Conservation (phyloP, 352 stramenopile species). For the Phytophthora vignae region DNA sequence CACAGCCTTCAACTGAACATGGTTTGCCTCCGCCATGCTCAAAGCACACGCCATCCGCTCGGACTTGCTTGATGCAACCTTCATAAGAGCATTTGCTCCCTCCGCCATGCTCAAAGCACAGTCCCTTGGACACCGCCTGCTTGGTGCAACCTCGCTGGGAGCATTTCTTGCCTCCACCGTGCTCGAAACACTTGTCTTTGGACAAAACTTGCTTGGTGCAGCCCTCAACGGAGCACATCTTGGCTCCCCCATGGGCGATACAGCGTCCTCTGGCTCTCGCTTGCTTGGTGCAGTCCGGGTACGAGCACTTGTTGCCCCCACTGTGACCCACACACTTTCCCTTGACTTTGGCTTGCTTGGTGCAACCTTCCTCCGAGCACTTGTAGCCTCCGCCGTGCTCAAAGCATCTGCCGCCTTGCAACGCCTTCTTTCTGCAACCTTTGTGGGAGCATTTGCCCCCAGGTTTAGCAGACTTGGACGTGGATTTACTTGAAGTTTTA, state of each 20-base stretch:
- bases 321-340: conserved; percentile 39
- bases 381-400: conserved; percentile 45
- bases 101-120: conserved; percentile 69
- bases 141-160: conserved; percentile 61
- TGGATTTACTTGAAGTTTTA: conserved; percentile 7
- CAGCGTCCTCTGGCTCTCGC: conserved; percentile 52
- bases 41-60: background rate
- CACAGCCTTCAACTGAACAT: background rate
- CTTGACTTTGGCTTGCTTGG: conserved; percentile 40
- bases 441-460: conserved; percentile 8
- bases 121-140: conserved; percentile 57
- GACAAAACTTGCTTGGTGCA: conserved; percentile 68
- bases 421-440: conserved; percentile 19
- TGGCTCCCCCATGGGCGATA: conserved; percentile 73
- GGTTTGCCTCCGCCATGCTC: background rate
- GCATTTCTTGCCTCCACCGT: conserved; percentile 73
- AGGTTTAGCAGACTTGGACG: background rate
- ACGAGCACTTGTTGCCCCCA: conserved; percentile 28
- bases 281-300: conserved; percentile 35
- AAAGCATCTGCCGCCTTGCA: conserved; percentile 30
- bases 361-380: conserved; percentile 32
- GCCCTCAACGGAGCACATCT: conserved; percentile 53
- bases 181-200: conserved; percentile 62
- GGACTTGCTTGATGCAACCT: conserved; percentile 62
- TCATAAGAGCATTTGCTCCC: conserved; percentile 56